Evolutionary conservation across 768 basidiomycete genomes (phyloP), one percentile per base, ranked within the genome.

Genomic region (Floccularia luteovirens): DNA sequence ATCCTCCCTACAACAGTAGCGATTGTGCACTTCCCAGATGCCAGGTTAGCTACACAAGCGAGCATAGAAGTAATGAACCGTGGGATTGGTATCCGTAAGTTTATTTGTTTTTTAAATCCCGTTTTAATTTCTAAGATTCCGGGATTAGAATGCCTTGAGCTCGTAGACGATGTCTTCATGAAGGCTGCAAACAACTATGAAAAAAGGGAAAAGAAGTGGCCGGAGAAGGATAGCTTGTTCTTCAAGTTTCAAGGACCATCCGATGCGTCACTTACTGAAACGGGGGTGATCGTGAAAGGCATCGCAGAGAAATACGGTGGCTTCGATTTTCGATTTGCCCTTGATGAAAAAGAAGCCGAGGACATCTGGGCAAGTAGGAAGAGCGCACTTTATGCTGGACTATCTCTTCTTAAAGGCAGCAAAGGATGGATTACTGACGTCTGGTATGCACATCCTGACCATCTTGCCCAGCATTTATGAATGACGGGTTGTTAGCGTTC

Each of bases 221-320:
- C 74, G 1, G 76, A 72, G 39, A 65, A 62, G 19, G 86, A 90
- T 54, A 77, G 73, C 16, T 67, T 94, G 11, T 88, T 90, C 64
- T 85, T 94, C 72, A 90, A 91, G 56, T 79, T 94, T 56, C 86
- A 90, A 50, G 86, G 86, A 7, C 71, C 79, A 5, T 73, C 79
- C 1, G 61, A 66, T 0, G 61, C 69, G 1, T 70, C 79, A 2
- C 59, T 89, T 13, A 55, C 63, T 1, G 84, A 84, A 46, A 78
- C 79, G 0, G 75, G 79, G 0, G 60, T 64, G 4, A 66, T 81
- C 13, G 78, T 82, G 19, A 63, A 76, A 47, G 60, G 58, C 35
- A 64, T 89, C 22, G 68, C 75, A 7, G 65, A 69, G 55, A 75
- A 72, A 52, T 70, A 91, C 42, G 83, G 83, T 0, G 85, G 81